These are phyloP conservation scores for Picea abies DNA, from an alignment of 83 land plant species.

Conservation along the genomic window DNA sequence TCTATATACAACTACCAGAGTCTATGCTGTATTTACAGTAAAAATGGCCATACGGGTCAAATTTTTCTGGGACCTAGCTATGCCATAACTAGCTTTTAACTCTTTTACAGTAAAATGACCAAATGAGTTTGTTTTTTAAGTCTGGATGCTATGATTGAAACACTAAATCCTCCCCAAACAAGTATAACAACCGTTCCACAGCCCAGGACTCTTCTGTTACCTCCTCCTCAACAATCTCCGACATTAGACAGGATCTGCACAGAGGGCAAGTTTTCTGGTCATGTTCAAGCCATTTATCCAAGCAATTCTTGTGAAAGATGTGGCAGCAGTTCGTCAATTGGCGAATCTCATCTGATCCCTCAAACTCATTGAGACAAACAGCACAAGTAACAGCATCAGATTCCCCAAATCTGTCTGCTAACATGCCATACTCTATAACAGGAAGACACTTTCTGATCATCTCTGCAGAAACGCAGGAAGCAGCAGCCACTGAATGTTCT, in stretches of 20 bases:
- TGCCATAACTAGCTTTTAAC: neutral
- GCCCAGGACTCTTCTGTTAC: conserved; percentile 19
- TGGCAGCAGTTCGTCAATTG: conserved; percentile 22
- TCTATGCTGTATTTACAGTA: conserved; percentile 9
- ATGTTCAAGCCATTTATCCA: conserved; percentile 25
- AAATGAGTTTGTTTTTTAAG: neutral
- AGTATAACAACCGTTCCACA: conserved; percentile 19
- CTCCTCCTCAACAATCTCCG: neutral
- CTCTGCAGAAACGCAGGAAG: conserved; percentile 32
- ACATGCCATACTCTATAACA: neutral
- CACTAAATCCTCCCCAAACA: conserved; percentile 18
- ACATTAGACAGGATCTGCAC: conserved; percentile 18
- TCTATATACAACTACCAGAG: conserved; percentile 5
- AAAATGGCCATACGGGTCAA: neutral
- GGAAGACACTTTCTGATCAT: conserved; percentile 14
- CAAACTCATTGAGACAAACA: conserved; percentile 19
- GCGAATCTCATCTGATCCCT: conserved; percentile 21
- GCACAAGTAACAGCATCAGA: conserved; percentile 2
- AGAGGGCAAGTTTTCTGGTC: conserved; percentile 28
- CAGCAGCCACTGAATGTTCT: neutral
- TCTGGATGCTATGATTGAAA: conserved; percentile 5
- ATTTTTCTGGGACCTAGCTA: neutral
- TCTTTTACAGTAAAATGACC: conserved; percentile 4
- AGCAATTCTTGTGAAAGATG: conserved; percentile 20
- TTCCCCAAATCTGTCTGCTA: neutral